Evolutionary conservation across 2,329 filamentous ascomycete species (phyloP), one percentile per base, ranked within the genome.

Genomic region (Talaromyces sp.): DNA sequence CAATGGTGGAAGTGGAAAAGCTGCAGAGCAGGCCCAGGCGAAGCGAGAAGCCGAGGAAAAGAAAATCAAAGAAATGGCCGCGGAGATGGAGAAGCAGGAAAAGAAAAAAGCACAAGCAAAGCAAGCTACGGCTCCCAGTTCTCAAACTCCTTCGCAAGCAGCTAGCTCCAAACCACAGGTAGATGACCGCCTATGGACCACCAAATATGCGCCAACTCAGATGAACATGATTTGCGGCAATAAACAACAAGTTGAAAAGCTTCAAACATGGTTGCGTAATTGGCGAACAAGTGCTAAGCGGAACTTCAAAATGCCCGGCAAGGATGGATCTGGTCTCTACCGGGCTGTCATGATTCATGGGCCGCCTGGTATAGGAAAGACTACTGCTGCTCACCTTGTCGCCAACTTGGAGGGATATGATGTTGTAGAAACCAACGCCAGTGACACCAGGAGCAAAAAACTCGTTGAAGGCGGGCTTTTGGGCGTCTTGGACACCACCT

Each of bases 361-460:
- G 0, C 93, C 95, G 17, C 95, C 95, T 32, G 95, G 95, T 19
- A 96, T 99, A 66, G 95, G 95, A 67, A 99, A 99, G 78, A 99
- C 95, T 2, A 99, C 95, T 33, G 92, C 96, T 56, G 95, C 95
- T 27, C 95, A 99, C 79, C 81, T 99, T 32, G 91, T 96, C 17
- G 93, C 95, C 0, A 96, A 92, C 70, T 79, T 98, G 22, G 93
- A 96, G 72, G 93, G 93, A 1, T 98, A 92, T 71, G 95, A 99
- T 74, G 85, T 97, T 51, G 82, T 99, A 13, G 95, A 99, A 79
- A 95, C 88, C 70, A 99, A 99, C 72, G 95, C 95, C 39, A 98
- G 93, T 75, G 95, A 99, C 72, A 90, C 91, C 2, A 85, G 95
- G 72, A 98, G 93, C 80, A 99, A 99, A 79, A 96, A 95, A 73